Conservation (phyloP, 148 eudicot genomes). For the Amaranthus cruentus region DNA sequence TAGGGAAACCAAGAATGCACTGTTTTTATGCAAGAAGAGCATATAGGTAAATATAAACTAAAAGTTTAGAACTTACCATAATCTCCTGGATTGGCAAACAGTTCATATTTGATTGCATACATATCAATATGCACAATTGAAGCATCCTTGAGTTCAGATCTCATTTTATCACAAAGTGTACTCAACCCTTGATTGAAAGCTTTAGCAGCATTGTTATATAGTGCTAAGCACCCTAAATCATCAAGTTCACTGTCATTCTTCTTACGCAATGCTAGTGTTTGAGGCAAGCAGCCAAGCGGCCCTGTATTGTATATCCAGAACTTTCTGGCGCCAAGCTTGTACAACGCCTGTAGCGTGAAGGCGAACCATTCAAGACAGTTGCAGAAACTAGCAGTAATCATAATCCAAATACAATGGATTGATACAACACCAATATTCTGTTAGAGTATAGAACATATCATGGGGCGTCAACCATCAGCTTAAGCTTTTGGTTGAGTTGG, state of each 20-base stretch:
- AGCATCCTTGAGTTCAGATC: conserved; percentile 27
- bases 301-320: conserved; percentile 39
- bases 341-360: conserved; percentile 20
- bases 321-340: conserved; percentile 33
- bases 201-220: conserved; percentile 32
- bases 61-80: conserved; percentile 31
- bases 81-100: conserved; percentile 32
- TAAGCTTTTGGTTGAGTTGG: no score
- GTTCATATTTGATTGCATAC: conserved; percentile 44
- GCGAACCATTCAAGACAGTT: background rate
- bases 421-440: no score
- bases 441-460: no score
- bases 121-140: conserved; percentile 35
- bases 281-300: conserved; percentile 41
- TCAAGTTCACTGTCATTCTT: conserved; percentile 30
- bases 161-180: conserved; percentile 27
- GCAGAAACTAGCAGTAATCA: background rate
- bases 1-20: no score
- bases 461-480: no score
- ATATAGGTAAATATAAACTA: no score
- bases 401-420: background rate
- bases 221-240: conserved; percentile 36
- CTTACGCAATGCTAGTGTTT: conserved; percentile 23
- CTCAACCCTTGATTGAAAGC: conserved; percentile 30
- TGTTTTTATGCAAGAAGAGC: no score